These are phyloP conservation scores for Penicillium sp. DNA, from an alignment of 2,329 filamentous ascomycete genomes.

Conservation along the genomic window DNA sequence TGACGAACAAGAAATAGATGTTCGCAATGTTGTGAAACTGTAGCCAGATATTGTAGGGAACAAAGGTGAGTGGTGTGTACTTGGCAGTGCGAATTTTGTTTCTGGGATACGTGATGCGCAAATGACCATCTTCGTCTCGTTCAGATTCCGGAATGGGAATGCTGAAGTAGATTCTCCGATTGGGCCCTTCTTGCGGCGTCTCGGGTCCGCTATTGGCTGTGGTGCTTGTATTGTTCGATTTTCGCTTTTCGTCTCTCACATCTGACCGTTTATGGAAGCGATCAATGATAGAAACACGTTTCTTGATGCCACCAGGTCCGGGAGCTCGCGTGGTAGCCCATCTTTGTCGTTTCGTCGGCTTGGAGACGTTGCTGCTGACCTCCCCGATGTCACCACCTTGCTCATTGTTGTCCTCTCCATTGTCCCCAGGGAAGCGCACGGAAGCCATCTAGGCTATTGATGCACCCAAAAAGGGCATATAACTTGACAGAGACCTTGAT, in stretches of 20 bases:
- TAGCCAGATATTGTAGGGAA: constrained; percentile 95
- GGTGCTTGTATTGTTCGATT: constrained; percentile 42
- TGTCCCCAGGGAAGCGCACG: constrained; percentile 33
- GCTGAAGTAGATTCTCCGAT: constrained; percentile 68
- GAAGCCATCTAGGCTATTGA: constrained; percentile 37
- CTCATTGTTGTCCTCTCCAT: constrained; percentile 19
- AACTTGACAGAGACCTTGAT: constrained; percentile 18
- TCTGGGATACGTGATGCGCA: constrained; percentile 66
- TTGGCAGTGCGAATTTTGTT: constrained; percentile 99
- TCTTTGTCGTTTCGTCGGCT: constrained; percentile 74
- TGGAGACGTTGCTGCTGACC: constrained; percentile 50
- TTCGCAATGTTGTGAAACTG: constrained; percentile 99
- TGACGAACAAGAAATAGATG: constrained; percentile 94
- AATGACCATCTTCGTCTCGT: constrained; percentile 76
- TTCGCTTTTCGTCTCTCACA: constrained; percentile 68
- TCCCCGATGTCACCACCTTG: constrained; percentile 27
- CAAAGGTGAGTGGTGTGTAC: constrained; percentile 90
- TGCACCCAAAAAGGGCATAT: constrained; percentile 27
- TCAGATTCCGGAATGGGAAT: constrained; percentile 70
- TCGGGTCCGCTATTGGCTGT: constrained; percentile 27
- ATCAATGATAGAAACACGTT: constrained; percentile 78
- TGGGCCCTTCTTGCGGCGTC: constrained; percentile 47
- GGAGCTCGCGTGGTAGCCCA: constrained; percentile 93
- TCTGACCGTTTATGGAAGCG: constrained; percentile 63
- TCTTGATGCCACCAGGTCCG: constrained; percentile 69